These are phyloP conservation scores for Penicillium flavigenum DNA, from an alignment of 495 filamentous ascomycete genomes.

Conservation along the genomic window DNA sequence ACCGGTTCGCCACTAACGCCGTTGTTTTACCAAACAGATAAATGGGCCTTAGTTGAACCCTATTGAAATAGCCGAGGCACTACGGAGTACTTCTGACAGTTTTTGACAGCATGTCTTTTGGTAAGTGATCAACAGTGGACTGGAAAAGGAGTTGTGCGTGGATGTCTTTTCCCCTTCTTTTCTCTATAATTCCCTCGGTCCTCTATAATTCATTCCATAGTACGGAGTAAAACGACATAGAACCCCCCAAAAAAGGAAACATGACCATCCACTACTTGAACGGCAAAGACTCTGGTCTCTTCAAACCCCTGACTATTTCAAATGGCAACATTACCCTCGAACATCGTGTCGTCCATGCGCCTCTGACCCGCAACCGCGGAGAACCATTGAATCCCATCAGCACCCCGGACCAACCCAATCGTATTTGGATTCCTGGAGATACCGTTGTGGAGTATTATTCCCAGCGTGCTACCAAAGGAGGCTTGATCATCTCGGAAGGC, in stretches of 20 bases:
- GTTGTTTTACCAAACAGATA: slow-evolving; percentile 17
- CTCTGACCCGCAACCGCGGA: slow-evolving; percentile 54
- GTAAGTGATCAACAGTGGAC: neutral
- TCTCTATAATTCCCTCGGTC: neutral
- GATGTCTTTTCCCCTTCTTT: neutral
- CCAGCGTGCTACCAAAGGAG: slow-evolving; percentile 53
- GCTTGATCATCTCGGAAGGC: slow-evolving; percentile 56
- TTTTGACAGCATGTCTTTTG: neutral
- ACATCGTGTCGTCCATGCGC: slow-evolving; percentile 56
- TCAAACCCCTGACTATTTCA: slow-evolving; percentile 51
- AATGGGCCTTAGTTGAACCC: slow-evolving; percentile 17
- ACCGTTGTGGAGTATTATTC: slow-evolving; percentile 55
- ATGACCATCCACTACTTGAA: slow-evolving; percentile 29
- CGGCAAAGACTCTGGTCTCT: slow-evolving; percentile 42
- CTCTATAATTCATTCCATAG: neutral
- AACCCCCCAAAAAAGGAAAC: neutral
- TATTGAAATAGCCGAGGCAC: slow-evolving; percentile 21
- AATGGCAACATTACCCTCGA: slow-evolving; percentile 50
- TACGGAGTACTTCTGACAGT: slow-evolving; percentile 7
- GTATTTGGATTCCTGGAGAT: slow-evolving; percentile 47
- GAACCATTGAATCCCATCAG: slow-evolving; percentile 37
- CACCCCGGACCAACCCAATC: slow-evolving; percentile 45
- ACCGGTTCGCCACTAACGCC: slow-evolving; percentile 10
- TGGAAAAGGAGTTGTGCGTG: neutral
- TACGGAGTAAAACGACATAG: slow-evolving; percentile 9